Conservation (phyloP, 2,329 filamentous ascomycete species). For the Fusarium chuoi region DNA sequence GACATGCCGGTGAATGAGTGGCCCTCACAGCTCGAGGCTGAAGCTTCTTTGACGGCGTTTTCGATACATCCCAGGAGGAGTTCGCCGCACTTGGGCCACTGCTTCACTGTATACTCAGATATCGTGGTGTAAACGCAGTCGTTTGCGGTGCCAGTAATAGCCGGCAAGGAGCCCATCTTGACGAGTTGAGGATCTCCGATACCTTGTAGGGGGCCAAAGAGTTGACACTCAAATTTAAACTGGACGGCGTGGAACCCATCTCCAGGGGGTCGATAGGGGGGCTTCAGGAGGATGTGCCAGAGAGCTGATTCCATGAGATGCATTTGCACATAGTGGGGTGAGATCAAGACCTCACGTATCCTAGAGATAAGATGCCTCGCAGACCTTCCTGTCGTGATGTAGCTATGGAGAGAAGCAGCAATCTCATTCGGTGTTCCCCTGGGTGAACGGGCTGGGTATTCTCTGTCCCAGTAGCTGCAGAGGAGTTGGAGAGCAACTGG, state of each 20-base stretch:
- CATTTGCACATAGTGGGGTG: constrained; percentile 51
- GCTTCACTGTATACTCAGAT: constrained; percentile 46
- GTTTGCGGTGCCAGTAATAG: constrained; percentile 49
- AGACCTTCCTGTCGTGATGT: constrained; percentile 46
- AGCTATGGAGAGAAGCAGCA: constrained; percentile 45
- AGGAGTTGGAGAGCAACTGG: constrained; percentile 49
- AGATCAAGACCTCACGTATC: constrained; percentile 46
- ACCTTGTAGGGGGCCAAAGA: constrained; percentile 45
- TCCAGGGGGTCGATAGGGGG: constrained; percentile 44
- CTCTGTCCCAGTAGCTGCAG: constrained; percentile 51
- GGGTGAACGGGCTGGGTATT: constrained; percentile 49
- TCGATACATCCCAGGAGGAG: constrained; percentile 47
- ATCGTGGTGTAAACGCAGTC: constrained; percentile 49
- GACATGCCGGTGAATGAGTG: constrained; percentile 48
- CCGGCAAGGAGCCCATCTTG: constrained; percentile 46
- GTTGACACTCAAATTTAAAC: constrained; percentile 50
- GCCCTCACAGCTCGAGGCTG: constrained; percentile 37
- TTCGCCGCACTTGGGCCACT: constrained; percentile 49
- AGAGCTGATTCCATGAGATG: constrained; percentile 52
- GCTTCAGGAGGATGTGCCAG: constrained; percentile 50
- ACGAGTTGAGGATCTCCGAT: constrained; percentile 45
- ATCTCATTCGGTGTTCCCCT: constrained; percentile 50
- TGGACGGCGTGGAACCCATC: constrained; percentile 51
- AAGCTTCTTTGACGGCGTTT: constrained; percentile 47
- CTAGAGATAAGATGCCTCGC: constrained; percentile 45